Evolutionary conservation across 352 stramenopile genomes (phyloP), one percentile per base, ranked within the genome.

Genomic region (Thalassiosira exigua): DNA sequence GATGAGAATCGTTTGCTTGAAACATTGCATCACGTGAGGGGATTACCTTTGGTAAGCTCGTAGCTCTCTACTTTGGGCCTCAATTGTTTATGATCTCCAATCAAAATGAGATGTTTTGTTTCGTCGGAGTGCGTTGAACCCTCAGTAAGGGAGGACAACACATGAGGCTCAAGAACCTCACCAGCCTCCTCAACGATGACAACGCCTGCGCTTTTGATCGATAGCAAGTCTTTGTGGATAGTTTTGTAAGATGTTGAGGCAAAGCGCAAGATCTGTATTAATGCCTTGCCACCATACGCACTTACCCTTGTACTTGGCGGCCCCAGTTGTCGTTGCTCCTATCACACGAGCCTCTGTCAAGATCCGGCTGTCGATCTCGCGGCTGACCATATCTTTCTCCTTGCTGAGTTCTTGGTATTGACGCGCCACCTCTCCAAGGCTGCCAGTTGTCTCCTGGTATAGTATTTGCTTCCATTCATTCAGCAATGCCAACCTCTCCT

Each of bases 1-100:
- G n/a, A n/a, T n/a, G n/a, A n/a, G n/a, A n/a, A n/a, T n/a, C n/a
- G n/a, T n/a, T n/a, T n/a, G n/a, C n/a, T n/a, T n/a, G n/a, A n/a
- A n/a, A n/a, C n/a, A n/a, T n/a, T n/a, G n/a, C n/a, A n/a, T n/a
- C n/a, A n/a, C n/a, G n/a, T n/a, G n/a, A n/a, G n/a, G n/a, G n/a
- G n/a, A n/a, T n/a, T n/a, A n/a, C 92, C 85, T 41, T 90, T 87
- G 21, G 89, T 95, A 0, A 96, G 79, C 1, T 88, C 88, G 80
- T 95, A 92, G 26, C 89, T 81, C 41, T 88, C 80, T 22, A 95
- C 85, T 19, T 94, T 90, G 1, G 94, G 94, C 11, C 92, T 87
- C 29, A 97, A 75, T 68, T 97, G 94, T 56, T 93, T 79, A 76
- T 97, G 94, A 65, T 96, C 94, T 21, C 93, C 94, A 79, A 97